Conservation (phyloP, 371 early-diverging fungal genomes). For the Mortierella sp. region DNA sequence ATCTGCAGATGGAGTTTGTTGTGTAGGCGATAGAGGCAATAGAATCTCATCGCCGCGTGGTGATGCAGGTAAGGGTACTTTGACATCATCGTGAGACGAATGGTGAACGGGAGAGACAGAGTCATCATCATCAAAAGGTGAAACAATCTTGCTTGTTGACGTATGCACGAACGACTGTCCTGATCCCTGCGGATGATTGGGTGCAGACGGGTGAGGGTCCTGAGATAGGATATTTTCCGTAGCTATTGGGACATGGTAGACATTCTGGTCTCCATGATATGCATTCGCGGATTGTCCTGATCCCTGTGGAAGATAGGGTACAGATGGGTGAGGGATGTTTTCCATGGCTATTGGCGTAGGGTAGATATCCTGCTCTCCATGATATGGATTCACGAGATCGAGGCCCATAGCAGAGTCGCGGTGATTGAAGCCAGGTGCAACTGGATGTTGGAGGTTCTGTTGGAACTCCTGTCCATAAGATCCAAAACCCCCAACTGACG, state of each 20-base stretch:
- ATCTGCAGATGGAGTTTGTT: neutral
- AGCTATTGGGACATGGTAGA: neutral
- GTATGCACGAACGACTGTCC: slow-evolving; percentile 46
- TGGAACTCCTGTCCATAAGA: slow-evolving; percentile 23
- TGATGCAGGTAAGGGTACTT: slow-evolving; percentile 22
- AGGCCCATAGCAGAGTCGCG: slow-evolving; percentile 32
- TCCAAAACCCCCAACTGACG: slow-evolving; percentile 25
- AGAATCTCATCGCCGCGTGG: slow-evolving; percentile 4
- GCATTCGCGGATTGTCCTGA: slow-evolving; percentile 20
- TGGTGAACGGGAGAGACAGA: neutral
- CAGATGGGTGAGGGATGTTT: neutral
- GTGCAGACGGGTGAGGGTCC: neutral
- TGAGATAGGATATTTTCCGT: neutral
- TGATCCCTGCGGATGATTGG: slow-evolving; percentile 10
- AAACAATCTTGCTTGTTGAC: slow-evolving; percentile 30
- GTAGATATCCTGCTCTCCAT: slow-evolving; percentile 30
- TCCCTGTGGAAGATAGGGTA: slow-evolving; percentile 10
- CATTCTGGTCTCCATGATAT: slow-evolving; percentile 35
- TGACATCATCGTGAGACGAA: slow-evolving; percentile 11
- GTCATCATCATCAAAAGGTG: slow-evolving; percentile 48
- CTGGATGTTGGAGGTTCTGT: slow-evolving; percentile 15
- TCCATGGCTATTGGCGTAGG: neutral
- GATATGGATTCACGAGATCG: slow-evolving; percentile 36
- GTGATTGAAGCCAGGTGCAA: slow-evolving; percentile 39
- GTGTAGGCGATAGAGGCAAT: slow-evolving; percentile 6